phyloP scores from a whole-genome alignment of 2,329 filamentous ascomycete species.

The Neophaeococcomyces aloes region DNA sequence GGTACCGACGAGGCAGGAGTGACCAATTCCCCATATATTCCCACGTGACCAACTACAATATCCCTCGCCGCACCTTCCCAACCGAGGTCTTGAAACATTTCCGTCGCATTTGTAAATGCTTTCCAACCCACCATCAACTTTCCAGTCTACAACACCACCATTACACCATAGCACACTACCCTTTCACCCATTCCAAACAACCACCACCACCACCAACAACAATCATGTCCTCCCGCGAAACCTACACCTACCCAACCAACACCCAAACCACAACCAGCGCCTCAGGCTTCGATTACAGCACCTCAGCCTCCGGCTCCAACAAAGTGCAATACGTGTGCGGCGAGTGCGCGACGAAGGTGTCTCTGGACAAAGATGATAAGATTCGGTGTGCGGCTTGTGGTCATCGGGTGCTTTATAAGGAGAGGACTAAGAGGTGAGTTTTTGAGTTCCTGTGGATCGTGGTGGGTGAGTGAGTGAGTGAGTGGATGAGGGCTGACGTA shows the following conservation, averaged over 20 bases:
- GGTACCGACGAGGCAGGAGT: too few species aligned
- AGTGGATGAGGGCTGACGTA: too few species aligned
- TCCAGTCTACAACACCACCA: too few species aligned
- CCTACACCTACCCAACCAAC: conserved; percentile 61
- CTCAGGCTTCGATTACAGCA: neutral
- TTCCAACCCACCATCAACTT: too few species aligned
- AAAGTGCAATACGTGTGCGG: conserved; percentile 65
- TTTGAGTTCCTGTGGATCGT: neutral
- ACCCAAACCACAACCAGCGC: conserved; percentile 23
- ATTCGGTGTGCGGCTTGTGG: conserved; percentile 89
- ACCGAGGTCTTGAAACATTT: too few species aligned
- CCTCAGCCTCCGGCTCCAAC: conserved; percentile 33
- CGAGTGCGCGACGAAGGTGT: conserved; percentile 70
- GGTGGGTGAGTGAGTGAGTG: conserved; percentile 10
- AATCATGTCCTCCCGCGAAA: conserved; percentile 47
- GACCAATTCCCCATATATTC: too few species aligned
- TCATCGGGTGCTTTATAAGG: conserved; percentile 92
- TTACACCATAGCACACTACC: too few species aligned
- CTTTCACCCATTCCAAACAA: neutral
- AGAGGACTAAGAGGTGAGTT: conserved; percentile 86
- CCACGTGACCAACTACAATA: too few species aligned
- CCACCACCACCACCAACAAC: neutral
- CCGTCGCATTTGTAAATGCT: too few species aligned
- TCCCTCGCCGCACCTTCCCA: too few species aligned
- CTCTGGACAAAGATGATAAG: conserved; percentile 64